A percentile compares a stretch with the other conserved stretches of the same genome.
These are phyloP conservation scores for Kondoa subrosea DNA, from an alignment of 768 basidiomycete genomes.

Conservation along the genomic window DNA sequence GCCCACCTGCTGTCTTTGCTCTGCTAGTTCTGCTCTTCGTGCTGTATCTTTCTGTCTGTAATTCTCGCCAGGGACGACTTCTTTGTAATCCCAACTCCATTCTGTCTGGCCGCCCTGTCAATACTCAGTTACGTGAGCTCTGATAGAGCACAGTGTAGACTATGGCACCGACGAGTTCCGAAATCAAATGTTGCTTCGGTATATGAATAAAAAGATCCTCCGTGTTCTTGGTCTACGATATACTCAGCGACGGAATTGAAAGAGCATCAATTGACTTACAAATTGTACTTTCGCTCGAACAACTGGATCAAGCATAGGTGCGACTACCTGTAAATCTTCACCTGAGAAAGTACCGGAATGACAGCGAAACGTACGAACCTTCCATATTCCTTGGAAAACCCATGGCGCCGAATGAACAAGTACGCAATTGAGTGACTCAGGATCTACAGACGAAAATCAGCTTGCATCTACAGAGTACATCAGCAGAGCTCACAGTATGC, in stretches of 20 bases:
- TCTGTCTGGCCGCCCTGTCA: conserved; percentile 12
- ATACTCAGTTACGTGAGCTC: neutral
- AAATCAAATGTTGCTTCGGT: conserved; percentile 1
- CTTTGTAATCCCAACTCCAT: conserved; percentile 24
- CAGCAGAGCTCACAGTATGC: neutral
- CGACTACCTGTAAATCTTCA: conserved; percentile 18
- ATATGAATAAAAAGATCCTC: conserved; percentile 5
- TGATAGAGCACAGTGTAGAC: too few species aligned
- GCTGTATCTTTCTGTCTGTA: conserved; percentile 9
- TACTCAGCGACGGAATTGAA: neutral
- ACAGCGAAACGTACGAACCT: conserved; percentile 9
- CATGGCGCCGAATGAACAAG: conserved; percentile 20
- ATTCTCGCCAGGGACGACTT: conserved; percentile 23
- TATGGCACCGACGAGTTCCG: neutral
- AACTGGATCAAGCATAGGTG: conserved; percentile 24
- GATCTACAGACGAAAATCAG: neutral
- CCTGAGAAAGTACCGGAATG: conserved; percentile 19
- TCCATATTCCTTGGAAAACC: conserved; percentile 20
- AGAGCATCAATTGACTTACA: neutral
- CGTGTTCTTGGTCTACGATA: conserved; percentile 1
- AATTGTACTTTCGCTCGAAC: conserved; percentile 26
- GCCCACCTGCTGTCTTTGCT: neutral
- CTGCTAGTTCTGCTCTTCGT: neutral
- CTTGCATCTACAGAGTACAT: neutral
- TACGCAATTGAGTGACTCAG: conserved; percentile 1